phyloP scores from a whole-genome alignment of 2,329 filamentous ascomycete genomes.

The Aureobasidium subglaciale region DNA sequence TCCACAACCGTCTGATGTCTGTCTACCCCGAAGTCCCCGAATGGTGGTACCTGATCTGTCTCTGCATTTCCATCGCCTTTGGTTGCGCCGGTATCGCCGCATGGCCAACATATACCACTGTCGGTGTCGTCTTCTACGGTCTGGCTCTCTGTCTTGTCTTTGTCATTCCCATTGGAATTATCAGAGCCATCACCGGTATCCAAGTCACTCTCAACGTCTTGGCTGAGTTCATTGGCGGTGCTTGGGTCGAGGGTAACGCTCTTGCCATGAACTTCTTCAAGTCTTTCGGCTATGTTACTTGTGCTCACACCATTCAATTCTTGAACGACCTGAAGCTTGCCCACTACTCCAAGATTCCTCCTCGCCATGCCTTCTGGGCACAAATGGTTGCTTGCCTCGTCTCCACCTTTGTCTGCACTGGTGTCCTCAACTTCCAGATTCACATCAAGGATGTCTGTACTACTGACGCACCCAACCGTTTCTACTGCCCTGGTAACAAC shows the following conservation, averaged over 20 bases:
- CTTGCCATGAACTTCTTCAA: conserved; percentile 13
- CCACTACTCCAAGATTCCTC: conserved; percentile 7
- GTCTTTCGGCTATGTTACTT: conserved; percentile 5
- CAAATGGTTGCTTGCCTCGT: background rate
- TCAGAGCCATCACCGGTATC: conserved; percentile 5
- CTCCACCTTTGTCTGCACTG: conserved; percentile 3
- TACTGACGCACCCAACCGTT: conserved; percentile 1
- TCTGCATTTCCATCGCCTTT: background rate
- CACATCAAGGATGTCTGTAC: conserved; percentile 12
- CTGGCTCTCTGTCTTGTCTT: conserved; percentile 5
- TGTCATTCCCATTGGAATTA: background rate
- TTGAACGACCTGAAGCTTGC: conserved; percentile 9
- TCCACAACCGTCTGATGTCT: conserved; percentile 7
- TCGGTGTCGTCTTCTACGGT: conserved; percentile 7
- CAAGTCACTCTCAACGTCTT: conserved; percentile 1
- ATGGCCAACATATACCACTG: conserved; percentile 8
- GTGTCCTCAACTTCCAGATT: conserved; percentile 10
- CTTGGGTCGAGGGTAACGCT: background rate
- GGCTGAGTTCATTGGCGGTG: conserved; percentile 7
- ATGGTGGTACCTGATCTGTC: conserved; percentile 1
- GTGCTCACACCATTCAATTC: conserved; percentile 4
- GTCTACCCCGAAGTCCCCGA: conserved; percentile 10
- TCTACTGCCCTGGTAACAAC: conserved; percentile 8
- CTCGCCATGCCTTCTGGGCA: background rate
- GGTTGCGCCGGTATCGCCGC: conserved; percentile 6